phyloP scores from a whole-genome alignment of 148 eudicot species.

The Vaccinium corymbosum region DNA sequence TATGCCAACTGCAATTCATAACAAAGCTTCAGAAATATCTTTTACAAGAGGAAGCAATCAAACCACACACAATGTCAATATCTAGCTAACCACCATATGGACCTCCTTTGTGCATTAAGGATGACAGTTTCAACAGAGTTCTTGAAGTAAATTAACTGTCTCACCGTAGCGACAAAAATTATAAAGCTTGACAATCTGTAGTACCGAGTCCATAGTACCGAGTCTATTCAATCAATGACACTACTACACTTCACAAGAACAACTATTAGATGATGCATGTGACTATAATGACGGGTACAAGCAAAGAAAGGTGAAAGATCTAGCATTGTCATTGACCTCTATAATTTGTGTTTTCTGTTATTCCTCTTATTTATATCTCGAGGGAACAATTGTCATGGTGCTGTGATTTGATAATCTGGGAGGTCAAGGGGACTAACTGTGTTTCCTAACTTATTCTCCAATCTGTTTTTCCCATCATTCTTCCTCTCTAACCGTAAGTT shows the following conservation, averaged over 20 bases:
- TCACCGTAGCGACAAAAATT: background rate
- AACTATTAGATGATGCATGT: background rate
- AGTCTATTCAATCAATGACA: background rate
- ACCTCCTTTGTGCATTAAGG: background rate
- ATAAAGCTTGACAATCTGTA: background rate
- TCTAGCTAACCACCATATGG: background rate
- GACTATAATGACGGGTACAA: conserved; percentile 1
- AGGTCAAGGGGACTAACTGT: background rate
- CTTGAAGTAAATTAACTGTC: background rate
- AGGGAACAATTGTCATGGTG: background rate
- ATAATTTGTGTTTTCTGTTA: background rate
- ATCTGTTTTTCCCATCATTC: background rate
- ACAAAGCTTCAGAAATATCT: conserved; percentile 13
- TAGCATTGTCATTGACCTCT: background rate
- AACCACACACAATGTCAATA: background rate
- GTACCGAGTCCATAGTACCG: background rate
- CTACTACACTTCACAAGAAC: background rate
- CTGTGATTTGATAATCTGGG: background rate
- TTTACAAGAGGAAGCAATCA: background rate
- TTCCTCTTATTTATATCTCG: background rate
- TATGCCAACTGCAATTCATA: conserved; percentile 71
- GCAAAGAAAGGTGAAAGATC: background rate
- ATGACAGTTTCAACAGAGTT: background rate
- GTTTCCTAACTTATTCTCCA: background rate
- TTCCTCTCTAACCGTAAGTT: background rate